Percentiles rank a stretch among this genome's conserved stretches.
phyloP scores from a whole-genome alignment of 768 basidiomycete species.

The Rossbeevera mucosa region DNA sequence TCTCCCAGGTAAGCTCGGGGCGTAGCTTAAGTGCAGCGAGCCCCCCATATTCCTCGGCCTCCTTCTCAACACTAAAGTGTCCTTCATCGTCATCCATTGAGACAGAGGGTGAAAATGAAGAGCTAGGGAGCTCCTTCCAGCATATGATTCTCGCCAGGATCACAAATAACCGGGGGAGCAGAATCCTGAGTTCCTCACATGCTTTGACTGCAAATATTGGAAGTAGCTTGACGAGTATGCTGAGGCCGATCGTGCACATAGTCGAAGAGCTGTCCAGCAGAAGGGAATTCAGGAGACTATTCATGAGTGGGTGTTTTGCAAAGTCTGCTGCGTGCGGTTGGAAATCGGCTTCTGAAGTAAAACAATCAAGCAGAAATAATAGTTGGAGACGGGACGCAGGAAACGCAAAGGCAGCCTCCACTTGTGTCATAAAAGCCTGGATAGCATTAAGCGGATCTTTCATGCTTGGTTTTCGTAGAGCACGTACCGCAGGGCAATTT shows the following conservation, averaged over 20 bases:
- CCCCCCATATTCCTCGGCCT: conserved; percentile 29
- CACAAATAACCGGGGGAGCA: conserved; percentile 62
- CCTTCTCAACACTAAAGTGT: neutral
- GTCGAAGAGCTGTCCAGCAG: conserved; percentile 74
- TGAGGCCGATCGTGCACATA: conserved; percentile 58
- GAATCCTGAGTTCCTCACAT: conserved; percentile 46
- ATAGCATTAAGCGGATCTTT: conserved; percentile 3
- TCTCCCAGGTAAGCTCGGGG: conserved; percentile 63
- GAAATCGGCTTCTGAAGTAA: conserved; percentile 54
- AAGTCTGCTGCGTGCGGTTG: conserved; percentile 44
- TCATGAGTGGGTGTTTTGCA: conserved; percentile 59
- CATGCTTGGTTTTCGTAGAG: conserved; percentile 7
- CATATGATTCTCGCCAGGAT: conserved; percentile 69
- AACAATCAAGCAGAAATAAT: conserved; percentile 58
- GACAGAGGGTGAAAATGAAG: conserved; percentile 27
- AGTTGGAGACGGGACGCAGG: conserved; percentile 68
- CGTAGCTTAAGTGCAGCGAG: conserved; percentile 41
- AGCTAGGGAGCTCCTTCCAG: conserved; percentile 58
- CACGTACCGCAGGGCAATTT: conserved; percentile 59
- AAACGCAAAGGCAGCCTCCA: conserved; percentile 55
- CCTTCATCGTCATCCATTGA: conserved; percentile 33
- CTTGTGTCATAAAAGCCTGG: conserved; percentile 68
- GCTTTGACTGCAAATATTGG: conserved; percentile 69
- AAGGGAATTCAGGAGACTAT: conserved; percentile 60
- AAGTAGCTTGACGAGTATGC: conserved; percentile 64